Base-by-base conservation (phyloP, 768 basidiomycete species). In the Galerina marginata region DNA sequence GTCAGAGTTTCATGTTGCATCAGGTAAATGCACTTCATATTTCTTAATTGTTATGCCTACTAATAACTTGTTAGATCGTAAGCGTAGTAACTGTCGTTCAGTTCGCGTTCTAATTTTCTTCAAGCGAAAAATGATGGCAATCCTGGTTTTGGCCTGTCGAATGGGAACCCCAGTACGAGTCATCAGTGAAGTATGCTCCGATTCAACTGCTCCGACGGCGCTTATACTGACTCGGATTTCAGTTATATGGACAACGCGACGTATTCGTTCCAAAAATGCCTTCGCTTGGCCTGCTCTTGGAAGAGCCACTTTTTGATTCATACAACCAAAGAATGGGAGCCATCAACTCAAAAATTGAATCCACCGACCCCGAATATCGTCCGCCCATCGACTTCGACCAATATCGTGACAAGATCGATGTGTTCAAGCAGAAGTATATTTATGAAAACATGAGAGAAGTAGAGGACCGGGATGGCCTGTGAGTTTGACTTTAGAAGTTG, bases 1-100 rank as follows among this genome's bases (percentile, higher is more conserved):
- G 96, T 0, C 97, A 99, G 74, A 95, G 93, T 67, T 99, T 99
- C 74, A 99, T 99, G 97, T 77, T 99, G 55, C 96, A 99, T 74
- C 97, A 99, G 81, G 95, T 95, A 67, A 54, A 82, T 76, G n/a
- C 36, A 69, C 65, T 47, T 47, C 7, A 9, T 46, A 53, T 39
- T 33, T 59, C 15, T 23, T 6, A 43, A 2, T 39, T 38, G 14
- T 12, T 51, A 36, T 58, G 14, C n/a, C 48, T 9, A 29, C 26
- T 51, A 14, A n/a, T 33, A 38, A 1, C 47, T 38, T 62, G 43
- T n/a, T 53, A 86, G 83, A 87, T 86, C 63, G 84, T 86, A 65
- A 59, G 79, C 72, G 20, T 6, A 14, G 16, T 51, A 6, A 36
- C 7, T 26, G 14, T 1, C 10, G 9, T 46, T 55, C 71, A 58